phyloP scores from a whole-genome alignment of 2,329 filamentous ascomycete genomes.

The Thelonectria blattea region DNA sequence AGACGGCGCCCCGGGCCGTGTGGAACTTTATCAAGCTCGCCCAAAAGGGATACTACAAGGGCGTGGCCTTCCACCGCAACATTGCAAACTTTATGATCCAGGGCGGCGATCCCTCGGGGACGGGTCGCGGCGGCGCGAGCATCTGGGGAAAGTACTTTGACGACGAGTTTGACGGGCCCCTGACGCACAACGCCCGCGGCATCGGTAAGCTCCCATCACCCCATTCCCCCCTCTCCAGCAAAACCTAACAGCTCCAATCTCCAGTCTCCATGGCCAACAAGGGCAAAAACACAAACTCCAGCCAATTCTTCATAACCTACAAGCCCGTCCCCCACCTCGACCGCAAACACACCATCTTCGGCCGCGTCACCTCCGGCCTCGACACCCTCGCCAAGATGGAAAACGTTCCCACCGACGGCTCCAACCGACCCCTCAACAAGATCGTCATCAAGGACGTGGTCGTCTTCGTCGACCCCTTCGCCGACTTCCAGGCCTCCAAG shows the following conservation, averaged over 20 bases:
- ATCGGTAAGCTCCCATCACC: constrained; percentile 57
- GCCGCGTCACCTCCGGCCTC: constrained; percentile 77
- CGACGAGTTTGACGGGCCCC: constrained; percentile 89
- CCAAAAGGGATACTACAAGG: constrained; percentile 88
- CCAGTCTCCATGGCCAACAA: constrained; percentile 91
- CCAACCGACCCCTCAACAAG: constrained; percentile 76
- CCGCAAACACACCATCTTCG: constrained; percentile 97
- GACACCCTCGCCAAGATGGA: constrained; percentile 79
- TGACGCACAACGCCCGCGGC: constrained; percentile 82
- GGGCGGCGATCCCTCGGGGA: constrained; percentile 91
- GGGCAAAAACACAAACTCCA: constrained; percentile 95
- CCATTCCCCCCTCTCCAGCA: not conserved
- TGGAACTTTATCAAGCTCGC: constrained; percentile 95
- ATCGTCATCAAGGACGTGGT: constrained; percentile 83
- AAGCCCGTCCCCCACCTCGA: constrained; percentile 84
- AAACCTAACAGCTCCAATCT: constrained; percentile 15
- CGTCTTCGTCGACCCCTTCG: constrained; percentile 93
- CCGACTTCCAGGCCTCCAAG: constrained; percentile 84
- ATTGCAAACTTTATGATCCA: constrained; percentile 98
- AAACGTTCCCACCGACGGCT: constrained; percentile 74
- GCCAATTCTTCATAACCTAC: constrained; percentile 94
- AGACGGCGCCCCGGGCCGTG: constrained; percentile 89
- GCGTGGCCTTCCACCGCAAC: constrained; percentile 87
- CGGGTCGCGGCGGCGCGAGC: constrained; percentile 85
- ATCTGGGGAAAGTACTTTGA: constrained; percentile 95